phyloP scores from a whole-genome alignment of 1,284 basidiomycete genomes.

The Anthracocystis walkeri region DNA sequence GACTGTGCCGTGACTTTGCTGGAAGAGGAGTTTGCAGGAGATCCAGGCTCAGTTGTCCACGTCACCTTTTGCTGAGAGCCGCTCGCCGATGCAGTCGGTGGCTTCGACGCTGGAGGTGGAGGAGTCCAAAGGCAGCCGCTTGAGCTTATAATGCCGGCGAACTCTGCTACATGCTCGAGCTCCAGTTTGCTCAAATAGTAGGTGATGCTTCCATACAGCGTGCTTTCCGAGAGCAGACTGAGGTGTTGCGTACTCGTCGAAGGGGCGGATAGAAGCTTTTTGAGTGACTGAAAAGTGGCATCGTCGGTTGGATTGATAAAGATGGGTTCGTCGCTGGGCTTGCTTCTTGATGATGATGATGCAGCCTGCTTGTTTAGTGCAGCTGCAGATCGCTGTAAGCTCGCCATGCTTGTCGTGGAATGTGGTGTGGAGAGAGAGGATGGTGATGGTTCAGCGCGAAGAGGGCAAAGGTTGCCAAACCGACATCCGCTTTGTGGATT shows the following conservation, averaged over 20 bases:
- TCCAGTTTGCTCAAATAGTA: slow-evolving; percentile 61
- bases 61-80: slow-evolving; percentile 20
- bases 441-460: not conserved
- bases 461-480: not conserved
- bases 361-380: not conserved
- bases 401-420: slow-evolving; percentile 15
- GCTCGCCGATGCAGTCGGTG: slow-evolving; percentile 1
- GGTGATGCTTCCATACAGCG: slow-evolving; percentile 63
- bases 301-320: slow-evolving; percentile 53
- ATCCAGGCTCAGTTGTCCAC: slow-evolving; percentile 41
- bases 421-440: not conserved
- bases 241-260: slow-evolving; percentile 59
- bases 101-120: slow-evolving; percentile 21
- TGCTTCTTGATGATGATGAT: slow-evolving; percentile 12
- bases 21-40: slow-evolving; percentile 5
- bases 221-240: slow-evolving; percentile 54
- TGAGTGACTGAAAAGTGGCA: slow-evolving; percentile 59
- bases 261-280: slow-evolving; percentile 58
- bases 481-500: slow-evolving; percentile 1
- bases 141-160: slow-evolving; percentile 50
- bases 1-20: not conserved
- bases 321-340: slow-evolving; percentile 23
- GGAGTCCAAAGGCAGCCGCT: slow-evolving; percentile 61
- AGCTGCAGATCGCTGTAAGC: slow-evolving; percentile 11
- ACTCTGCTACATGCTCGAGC: slow-evolving; percentile 53